These are phyloP conservation scores for Fraxinus greggii DNA, from an alignment of 305 asterid species.

Conservation along the genomic window DNA sequence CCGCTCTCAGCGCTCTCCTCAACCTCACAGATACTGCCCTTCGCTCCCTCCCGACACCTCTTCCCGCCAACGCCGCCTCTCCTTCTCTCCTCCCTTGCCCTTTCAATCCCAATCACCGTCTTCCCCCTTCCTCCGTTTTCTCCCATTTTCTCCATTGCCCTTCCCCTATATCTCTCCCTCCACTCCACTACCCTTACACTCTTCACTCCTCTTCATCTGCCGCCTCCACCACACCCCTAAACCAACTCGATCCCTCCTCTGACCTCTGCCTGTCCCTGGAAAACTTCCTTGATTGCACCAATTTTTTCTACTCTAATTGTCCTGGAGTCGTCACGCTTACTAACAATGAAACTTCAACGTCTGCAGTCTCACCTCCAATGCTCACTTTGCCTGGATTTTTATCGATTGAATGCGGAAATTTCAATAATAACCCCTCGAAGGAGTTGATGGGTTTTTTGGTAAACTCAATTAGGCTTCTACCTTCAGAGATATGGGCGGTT, in stretches of 20 bases:
- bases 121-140: conserved; percentile 70
- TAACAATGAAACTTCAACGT: conserved; percentile 4
- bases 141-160: conserved; percentile 73
- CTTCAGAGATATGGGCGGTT: conserved; percentile 75
- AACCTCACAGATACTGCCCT: conserved; percentile 45
- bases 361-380: conserved; percentile 40
- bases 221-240: conserved; percentile 23
- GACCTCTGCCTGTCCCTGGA: conserved; percentile 58
- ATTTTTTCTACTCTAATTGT: conserved; percentile 58
- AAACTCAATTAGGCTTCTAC: conserved; percentile 45
- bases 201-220: conserved; percentile 47
- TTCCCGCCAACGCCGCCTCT: conserved; percentile 19
- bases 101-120: conserved; percentile 60
- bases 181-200: conserved; percentile 21
- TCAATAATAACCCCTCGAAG: background rate
- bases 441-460: conserved; percentile 4
- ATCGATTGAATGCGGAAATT: conserved; percentile 46
- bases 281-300: conserved; percentile 28
- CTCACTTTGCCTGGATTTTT: conserved; percentile 50
- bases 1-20: conserved; percentile 52
- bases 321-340: conserved; percentile 59
- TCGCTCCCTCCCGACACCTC: conserved; percentile 47
- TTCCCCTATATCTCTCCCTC: conserved; percentile 36
- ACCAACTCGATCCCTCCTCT: conserved; percentile 33
- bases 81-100: conserved; percentile 55